phyloP scores from a whole-genome alignment of 2,329 filamentous ascomycete genomes.

The Alternaria consortialis region DNA sequence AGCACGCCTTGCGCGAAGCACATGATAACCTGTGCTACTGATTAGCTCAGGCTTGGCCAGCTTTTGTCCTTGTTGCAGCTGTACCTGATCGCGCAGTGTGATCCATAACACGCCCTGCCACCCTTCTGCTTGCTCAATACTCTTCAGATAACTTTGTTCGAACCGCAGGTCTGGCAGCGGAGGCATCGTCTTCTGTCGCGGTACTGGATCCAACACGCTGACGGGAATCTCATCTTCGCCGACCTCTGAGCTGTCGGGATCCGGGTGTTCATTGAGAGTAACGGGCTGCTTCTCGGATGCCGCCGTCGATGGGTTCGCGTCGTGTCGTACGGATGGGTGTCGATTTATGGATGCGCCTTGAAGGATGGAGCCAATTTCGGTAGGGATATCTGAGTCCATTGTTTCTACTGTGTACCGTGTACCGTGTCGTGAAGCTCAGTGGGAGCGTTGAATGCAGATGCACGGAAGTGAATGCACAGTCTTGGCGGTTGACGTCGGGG shows the following conservation, averaged over 20 bases:
- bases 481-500: slow-evolving; percentile 40
- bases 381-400: slow-evolving; percentile 67
- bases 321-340: slow-evolving; percentile 74
- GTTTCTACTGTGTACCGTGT: neutral
- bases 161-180: slow-evolving; percentile 84
- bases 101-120: slow-evolving; percentile 85
- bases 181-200: slow-evolving; percentile 70
- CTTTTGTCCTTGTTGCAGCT: slow-evolving; percentile 7
- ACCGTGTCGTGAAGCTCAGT: neutral
- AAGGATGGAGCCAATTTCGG: slow-evolving; percentile 78
- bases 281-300: slow-evolving; percentile 73
- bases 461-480: slow-evolving; percentile 22
- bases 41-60: slow-evolving; percentile 1
- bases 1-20: slow-evolving; percentile 86
- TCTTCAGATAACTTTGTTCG: slow-evolving; percentile 96
- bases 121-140: slow-evolving; percentile 79
- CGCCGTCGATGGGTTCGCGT: slow-evolving; percentile 81
- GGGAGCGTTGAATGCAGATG: slow-evolving; percentile 7
- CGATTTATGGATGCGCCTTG: slow-evolving; percentile 82
- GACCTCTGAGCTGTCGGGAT: slow-evolving; percentile 57
- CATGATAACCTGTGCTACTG: slow-evolving; percentile 72
- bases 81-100: slow-evolving; percentile 86
- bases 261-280: slow-evolving; percentile 47
- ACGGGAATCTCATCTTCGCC: slow-evolving; percentile 75
- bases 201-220: slow-evolving; percentile 66